These are phyloP conservation scores for Annulohypoxylon moriforme DNA, from an alignment of 495 filamentous ascomycete species.

Conservation along the genomic window DNA sequence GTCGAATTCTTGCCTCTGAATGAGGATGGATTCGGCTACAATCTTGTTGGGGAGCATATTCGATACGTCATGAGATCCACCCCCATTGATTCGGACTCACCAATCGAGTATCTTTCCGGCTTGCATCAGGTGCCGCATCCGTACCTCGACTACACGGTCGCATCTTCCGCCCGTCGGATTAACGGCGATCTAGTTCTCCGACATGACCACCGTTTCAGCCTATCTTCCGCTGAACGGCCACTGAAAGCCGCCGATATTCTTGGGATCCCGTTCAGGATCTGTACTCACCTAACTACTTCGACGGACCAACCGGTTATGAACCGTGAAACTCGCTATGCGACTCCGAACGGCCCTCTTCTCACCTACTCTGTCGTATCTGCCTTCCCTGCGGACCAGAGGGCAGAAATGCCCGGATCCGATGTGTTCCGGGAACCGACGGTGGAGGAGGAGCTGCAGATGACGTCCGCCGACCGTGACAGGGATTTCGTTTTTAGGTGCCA, in stretches of 20 bases:
- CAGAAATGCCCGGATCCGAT: too few species aligned
- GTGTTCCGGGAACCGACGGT: not conserved
- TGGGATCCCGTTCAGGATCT: not conserved
- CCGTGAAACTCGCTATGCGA: not conserved
- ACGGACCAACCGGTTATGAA: not conserved
- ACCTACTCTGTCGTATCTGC: constrained; percentile 6
- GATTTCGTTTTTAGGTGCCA: constrained; percentile 4
- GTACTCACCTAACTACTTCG: not conserved
- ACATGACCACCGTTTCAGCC: constrained; percentile 1
- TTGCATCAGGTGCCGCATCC: constrained; percentile 5
- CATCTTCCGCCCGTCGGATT: not conserved
- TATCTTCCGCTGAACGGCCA: not conserved
- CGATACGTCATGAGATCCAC: not conserved
- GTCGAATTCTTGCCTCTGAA: not conserved
- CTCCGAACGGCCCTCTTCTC: constrained; percentile 3
- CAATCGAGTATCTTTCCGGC: constrained; percentile 5
- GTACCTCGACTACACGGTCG: constrained; percentile 6
- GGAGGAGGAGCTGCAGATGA: not conserved
- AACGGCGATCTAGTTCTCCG: constrained; percentile 1
- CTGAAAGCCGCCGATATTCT: constrained; percentile 1
- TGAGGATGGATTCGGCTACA: constrained; percentile 1
- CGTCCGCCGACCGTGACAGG: not conserved
- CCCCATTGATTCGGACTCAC: not conserved
- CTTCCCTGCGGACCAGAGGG: not conserved
- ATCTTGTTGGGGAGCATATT: not conserved